A percentile compares a stretch with the other conserved stretches of the same genome.
Evolutionary conservation across 176 grass and related monocot species (phyloP).

Genomic region (Hordeum marinum): DNA sequence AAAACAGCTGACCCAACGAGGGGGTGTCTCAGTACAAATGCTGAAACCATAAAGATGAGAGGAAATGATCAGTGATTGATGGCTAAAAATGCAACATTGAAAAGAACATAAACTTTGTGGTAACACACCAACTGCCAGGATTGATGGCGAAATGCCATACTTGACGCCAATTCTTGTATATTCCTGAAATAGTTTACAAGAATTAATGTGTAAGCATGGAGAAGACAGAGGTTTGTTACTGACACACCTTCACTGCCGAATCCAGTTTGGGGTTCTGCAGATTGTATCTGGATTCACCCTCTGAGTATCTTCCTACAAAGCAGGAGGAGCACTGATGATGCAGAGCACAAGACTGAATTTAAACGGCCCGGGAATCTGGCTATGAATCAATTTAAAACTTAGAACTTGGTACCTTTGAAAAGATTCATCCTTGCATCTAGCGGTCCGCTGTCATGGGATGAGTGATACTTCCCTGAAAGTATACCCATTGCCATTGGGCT

Average conservation of each 20-base stretch:
- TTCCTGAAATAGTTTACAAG: constrained; percentile 48
- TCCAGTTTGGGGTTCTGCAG: constrained; percentile 53
- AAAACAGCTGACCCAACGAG: constrained; percentile 70
- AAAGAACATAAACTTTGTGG: not conserved
- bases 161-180: constrained; percentile 55
- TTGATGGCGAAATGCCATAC: constrained; percentile 57
- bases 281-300: constrained; percentile 91
- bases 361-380: not conserved
- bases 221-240: not conserved
- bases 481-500: constrained; percentile 97
- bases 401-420: constrained; percentile 56
- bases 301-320: constrained; percentile 71
- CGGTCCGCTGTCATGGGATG: constrained; percentile 18
- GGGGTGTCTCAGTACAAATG: constrained; percentile 60
- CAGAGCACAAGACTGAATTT: not conserved
- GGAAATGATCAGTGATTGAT: not conserved
- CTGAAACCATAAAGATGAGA: constrained; percentile 30
- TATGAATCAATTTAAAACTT: not conserved
- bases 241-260: constrained; percentile 52
- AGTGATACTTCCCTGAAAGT: constrained; percentile 88
- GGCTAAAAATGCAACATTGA: not conserved
- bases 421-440: constrained; percentile 82
- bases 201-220: not conserved
- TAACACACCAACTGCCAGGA: constrained; percentile 64
- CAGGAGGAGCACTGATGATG: not conserved